A percentile compares a stretch with the other conserved stretches of the same genome.
Conservation (phyloP, 2,329 filamentous ascomycete species). For the Trichothecium roseum region DNA sequence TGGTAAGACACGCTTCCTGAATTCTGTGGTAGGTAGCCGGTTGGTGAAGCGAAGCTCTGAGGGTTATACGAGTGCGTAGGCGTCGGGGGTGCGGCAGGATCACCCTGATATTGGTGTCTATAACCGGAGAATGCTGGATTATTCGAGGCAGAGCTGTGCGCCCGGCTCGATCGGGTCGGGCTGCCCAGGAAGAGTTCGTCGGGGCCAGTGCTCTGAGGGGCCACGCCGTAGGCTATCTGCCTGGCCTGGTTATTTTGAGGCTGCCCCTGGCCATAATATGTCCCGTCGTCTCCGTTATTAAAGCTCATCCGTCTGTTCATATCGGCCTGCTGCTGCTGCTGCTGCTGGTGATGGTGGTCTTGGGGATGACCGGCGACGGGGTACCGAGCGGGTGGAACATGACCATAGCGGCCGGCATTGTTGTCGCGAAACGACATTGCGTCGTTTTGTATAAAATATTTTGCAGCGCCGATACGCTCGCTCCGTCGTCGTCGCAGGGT, state of each 20-base stretch:
- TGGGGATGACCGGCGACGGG: constrained; percentile 31
- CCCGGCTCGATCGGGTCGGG: constrained; percentile 21
- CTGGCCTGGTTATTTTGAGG: constrained; percentile 11
- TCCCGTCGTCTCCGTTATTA: constrained; percentile 63
- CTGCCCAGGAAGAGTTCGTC: constrained; percentile 57
- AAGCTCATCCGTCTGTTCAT: constrained; percentile 56
- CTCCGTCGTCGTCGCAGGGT: too few species aligned
- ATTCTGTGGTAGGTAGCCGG: constrained; percentile 10
- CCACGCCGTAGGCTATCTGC: constrained; percentile 8
- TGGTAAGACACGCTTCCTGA: constrained; percentile 16
- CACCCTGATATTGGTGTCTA: constrained; percentile 36
- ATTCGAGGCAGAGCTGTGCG: constrained; percentile 26
- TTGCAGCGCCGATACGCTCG: too few species aligned
- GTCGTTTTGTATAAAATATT: constrained; percentile 2
- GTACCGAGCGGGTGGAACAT: constrained; percentile 57
- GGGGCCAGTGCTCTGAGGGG: constrained; percentile 15
- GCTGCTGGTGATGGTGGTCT: constrained; percentile 7
- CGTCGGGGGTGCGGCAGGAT: constrained; percentile 30
- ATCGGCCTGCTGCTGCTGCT: constrained; percentile 19
- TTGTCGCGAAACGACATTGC: constrained; percentile 55
- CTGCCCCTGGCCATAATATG: constrained; percentile 34
- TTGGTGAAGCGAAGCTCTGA: constrained; percentile 40
- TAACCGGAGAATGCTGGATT: constrained; percentile 38
- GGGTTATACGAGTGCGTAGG: constrained; percentile 58
- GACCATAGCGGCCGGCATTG: constrained; percentile 53